Base-by-base conservation (phyloP, 2,329 filamentous ascomycete species). In the Xylariaceae sp. region DNA sequence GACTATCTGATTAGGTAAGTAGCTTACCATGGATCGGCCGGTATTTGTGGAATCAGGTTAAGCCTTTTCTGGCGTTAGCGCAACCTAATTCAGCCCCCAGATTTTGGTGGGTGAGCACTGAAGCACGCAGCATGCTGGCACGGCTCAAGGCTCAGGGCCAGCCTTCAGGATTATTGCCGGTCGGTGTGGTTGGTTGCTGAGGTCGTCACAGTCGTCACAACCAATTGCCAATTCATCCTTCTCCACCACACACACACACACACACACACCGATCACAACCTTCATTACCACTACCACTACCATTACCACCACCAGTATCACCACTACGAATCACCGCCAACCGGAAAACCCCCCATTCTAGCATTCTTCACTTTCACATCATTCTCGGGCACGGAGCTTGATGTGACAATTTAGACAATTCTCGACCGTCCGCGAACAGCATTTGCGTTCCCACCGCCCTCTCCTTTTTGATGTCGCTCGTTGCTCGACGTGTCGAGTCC, bases 131-230 rank as follows among this genome's bases (percentile, higher is more conserved):
- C 51, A 26, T 42, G 41, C 56, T n/a, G n/a, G n/a, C n/a, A n/a
- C n/a, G n/a, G n/a, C n/a, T n/a, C n/a, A n/a, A n/a, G n/a, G n/a
- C n/a, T n/a, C n/a, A n/a, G n/a, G n/a, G n/a, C n/a, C 59, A 61
- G 56, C 59, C 59, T 61, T 59, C 53, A 21, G 42, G 41, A 57
- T 59, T 55, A 47, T 20, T 20, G 43, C 20, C 37, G 47, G 20
- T 19, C 26, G 42, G n/a, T n/a, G n/a, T n/a, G n/a, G n/a, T n/a
- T n/a, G n/a, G n/a, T n/a, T n/a, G n/a, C n/a, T n/a, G n/a, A n/a
- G n/a, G n/a, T n/a, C n/a, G n/a, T n/a, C n/a, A n/a, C n/a, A n/a
- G n/a, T n/a, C n/a, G 47, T 48, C 43, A 37, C 47, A 29, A 29
- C 26, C 26, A 29, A 29, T 5, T 6, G 5, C 6, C 26, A 29